Base-by-base conservation (phyloP, 768 basidiomycete genomes). In the Dentipellis sp. region DNA sequence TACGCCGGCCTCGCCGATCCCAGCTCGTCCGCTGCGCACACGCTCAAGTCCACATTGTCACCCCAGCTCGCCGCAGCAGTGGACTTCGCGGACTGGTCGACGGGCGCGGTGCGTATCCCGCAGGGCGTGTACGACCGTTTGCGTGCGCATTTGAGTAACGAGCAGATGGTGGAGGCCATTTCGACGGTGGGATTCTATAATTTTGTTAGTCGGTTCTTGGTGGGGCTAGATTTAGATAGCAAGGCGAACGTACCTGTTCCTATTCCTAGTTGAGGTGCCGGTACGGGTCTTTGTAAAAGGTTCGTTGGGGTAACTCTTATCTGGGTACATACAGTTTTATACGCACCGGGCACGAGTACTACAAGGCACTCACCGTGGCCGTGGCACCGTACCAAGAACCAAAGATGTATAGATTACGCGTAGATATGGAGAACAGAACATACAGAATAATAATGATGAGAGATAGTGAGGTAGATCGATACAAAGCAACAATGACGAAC, bases 221-320 rank as follows among this genome's bases (percentile, higher is more conserved):
- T 70, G 14, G 68, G 67, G 4, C 62, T 72, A 45, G 62, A 73
- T 54, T 67, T 71, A 10, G 71, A 70, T 56, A 65, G 60, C 34
- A 67, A 66, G 63, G 66, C 66, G 61, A 56, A 65, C 40, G 64
- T 64, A 1, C 56, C 59, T 10, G 66, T 69, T 10, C 69, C 69
- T 0, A 61, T 69, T 22, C 68, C 67, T n/a, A 11, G 52, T n/a
- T 64, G 35, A 36, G 6, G 29, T 29, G 29, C 29, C 6, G 3
- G 29, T 29, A 29, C 29, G 29, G 6, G 29, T 29, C 29, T 6
- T 29, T 29, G 29, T 29, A 29, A 29, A 29, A 29, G 3, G 29
- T 29, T 3, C 3, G 29, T 29, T 29, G 6, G 3, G 6, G 29
- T 29, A 29, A 29, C 29, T 29, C 29, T 29, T 29, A 29, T 29